These are phyloP conservation scores for Colletotrichum kahawae DNA, from an alignment of 2,329 filamentous ascomycete genomes.

Conservation along the genomic window DNA sequence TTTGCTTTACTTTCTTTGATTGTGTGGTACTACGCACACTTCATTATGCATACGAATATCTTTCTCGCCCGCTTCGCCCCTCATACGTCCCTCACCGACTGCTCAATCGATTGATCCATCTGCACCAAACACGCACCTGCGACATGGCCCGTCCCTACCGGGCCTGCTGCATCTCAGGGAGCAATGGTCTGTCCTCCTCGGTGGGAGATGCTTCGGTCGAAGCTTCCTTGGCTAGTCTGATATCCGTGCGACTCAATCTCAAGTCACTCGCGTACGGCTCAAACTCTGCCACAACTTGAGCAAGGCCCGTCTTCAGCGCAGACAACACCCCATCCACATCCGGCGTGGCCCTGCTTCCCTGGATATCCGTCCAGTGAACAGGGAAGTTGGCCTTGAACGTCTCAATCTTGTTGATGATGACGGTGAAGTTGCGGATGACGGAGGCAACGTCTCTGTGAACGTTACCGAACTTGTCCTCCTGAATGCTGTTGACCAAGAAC, in stretches of 20 bases:
- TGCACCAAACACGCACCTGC: neutral
- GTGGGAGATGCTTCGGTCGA: slow-evolving; percentile 33
- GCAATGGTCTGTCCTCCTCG: slow-evolving; percentile 13
- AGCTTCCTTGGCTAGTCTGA: slow-evolving; percentile 76
- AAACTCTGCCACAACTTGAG: slow-evolving; percentile 72
- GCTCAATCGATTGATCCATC: neutral
- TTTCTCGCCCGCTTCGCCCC: neutral
- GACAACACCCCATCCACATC: slow-evolving; percentile 76
- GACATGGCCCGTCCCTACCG: neutral
- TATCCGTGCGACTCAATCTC: slow-evolving; percentile 71
- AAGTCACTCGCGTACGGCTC: slow-evolving; percentile 75
- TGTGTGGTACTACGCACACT: slow-evolving; percentile 4
- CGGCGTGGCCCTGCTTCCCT: slow-evolving; percentile 55
- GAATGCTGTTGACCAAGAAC: slow-evolving; percentile 74
- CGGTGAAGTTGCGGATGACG: slow-evolving; percentile 76
- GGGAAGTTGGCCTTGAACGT: slow-evolving; percentile 63
- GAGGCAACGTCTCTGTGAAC: slow-evolving; percentile 81
- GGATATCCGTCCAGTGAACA: slow-evolving; percentile 81
- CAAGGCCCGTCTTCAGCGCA: slow-evolving; percentile 68
- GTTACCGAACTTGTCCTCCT: slow-evolving; percentile 83
- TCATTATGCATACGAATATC: slow-evolving; percentile 9
- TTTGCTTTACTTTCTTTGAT: neutral
- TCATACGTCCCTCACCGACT: slow-evolving; percentile 2
- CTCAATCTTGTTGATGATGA: slow-evolving; percentile 72
- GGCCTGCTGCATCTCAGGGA: slow-evolving; percentile 34